Conservation (phyloP, 768 basidiomycete species). For the Tricholoma flavovirens region DNA sequence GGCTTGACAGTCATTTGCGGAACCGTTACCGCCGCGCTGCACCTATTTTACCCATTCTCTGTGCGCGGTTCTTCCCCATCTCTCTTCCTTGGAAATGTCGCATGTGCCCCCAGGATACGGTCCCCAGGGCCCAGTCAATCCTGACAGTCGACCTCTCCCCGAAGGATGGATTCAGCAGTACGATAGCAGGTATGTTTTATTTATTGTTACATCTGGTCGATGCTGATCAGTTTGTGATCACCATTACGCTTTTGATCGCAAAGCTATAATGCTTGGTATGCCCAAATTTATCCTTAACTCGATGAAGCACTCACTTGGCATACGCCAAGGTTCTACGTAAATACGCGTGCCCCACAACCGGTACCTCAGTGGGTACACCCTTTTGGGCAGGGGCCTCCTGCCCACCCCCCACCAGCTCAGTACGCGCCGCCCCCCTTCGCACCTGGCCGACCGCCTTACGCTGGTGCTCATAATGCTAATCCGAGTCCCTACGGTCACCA, state of each 20-base stretch:
- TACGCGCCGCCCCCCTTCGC: too few species aligned
- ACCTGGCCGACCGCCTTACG: too few species aligned
- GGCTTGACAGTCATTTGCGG: too few species aligned
- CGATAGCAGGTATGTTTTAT: constrained; percentile 53
- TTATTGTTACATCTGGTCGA: constrained; percentile 14
- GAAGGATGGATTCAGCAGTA: constrained; percentile 65
- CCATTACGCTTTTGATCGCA: not conserved
- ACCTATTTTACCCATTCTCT: too few species aligned
- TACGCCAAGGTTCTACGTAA: constrained; percentile 66
- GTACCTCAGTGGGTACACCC: constrained; percentile 70
- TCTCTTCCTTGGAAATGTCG: too few species aligned
- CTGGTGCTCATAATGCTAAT: too few species aligned
- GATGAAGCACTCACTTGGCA: not conserved
- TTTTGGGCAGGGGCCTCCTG: constrained; percentile 42
- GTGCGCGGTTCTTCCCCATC: too few species aligned
- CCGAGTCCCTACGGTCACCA: too few species aligned
- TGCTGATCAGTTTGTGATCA: not conserved
- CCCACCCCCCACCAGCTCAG: constrained; percentile 27
- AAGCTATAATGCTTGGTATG: constrained; percentile 66
- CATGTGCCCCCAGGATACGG: not conserved
- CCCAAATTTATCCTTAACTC: not conserved
- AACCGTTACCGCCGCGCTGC: too few species aligned
- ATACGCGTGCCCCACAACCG: constrained; percentile 56
- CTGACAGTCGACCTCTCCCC: constrained; percentile 57
- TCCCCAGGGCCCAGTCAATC: constrained; percentile 24